These are phyloP conservation scores for Penicillium griseofulvum DNA, from an alignment of 2,329 filamentous ascomycete genomes.

Conservation along the genomic window DNA sequence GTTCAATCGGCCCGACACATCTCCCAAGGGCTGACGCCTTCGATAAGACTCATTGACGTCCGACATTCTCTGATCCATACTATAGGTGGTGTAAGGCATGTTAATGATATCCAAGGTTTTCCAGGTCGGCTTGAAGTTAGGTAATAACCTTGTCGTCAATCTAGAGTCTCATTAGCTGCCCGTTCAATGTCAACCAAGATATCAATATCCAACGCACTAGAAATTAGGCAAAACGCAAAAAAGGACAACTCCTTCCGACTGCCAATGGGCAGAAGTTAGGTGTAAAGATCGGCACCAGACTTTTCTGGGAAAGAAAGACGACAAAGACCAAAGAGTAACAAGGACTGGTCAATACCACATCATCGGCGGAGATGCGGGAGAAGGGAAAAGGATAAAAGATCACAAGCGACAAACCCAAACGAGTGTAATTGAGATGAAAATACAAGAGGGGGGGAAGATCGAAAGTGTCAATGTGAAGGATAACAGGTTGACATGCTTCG, in stretches of 20 bases:
- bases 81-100: not conserved
- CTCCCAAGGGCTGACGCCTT: constrained; percentile 22
- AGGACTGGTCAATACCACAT: constrained; percentile 6
- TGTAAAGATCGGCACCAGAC: constrained; percentile 20
- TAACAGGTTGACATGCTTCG: constrained; percentile 4
- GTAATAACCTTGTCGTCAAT: not conserved
- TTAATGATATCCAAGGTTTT: not conserved
- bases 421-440: not conserved
- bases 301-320: not conserved
- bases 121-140: not conserved
- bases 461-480: not conserved
- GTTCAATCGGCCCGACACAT: constrained; percentile 22
- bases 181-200: not conserved
- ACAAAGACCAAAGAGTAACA: constrained; percentile 2
- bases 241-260: not conserved
- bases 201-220: not conserved
- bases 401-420: not conserved
- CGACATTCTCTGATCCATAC: constrained; percentile 15
- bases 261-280: not conserved
- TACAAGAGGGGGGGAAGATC: not conserved
- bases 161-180: not conserved
- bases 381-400: not conserved
- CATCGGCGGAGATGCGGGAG: not conserved
- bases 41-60: constrained; percentile 18
- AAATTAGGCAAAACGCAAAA: not conserved